Evolutionary conservation across 2,329 filamentous ascomycete species (phyloP).

Genomic region (Aspergillus alliaceus): DNA sequence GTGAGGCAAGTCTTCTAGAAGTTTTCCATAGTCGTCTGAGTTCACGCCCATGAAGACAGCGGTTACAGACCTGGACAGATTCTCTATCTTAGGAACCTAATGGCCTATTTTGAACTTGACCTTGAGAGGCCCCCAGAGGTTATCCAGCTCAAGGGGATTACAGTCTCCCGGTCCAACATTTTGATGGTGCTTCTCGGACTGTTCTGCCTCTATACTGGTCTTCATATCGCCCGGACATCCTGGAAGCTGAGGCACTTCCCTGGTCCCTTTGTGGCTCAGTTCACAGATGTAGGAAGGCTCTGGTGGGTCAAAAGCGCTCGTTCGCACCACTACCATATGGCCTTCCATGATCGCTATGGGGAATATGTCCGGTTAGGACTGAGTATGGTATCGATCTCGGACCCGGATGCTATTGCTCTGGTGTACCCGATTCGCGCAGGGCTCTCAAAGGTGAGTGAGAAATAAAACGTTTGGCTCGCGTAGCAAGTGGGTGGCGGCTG

Average conservation of each 20-base stretch:
- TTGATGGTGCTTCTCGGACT: neutral
- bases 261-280: neutral
- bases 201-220: neutral
- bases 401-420: neutral
- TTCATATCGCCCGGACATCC: neutral
- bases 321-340: constrained; percentile 1
- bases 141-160: neutral
- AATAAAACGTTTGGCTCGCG: neutral
- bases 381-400: constrained; percentile 24
- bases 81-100: too few relatives aligned
- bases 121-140: too few relatives aligned
- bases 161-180: neutral
- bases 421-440: constrained; percentile 24
- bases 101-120: too few relatives aligned
- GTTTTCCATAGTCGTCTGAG: constrained; percentile 38
- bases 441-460: neutral
- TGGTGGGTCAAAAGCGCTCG: neutral
- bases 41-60: constrained; percentile 34
- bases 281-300: constrained; percentile 1
- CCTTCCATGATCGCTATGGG: constrained; percentile 17
- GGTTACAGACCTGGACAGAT: constrained; percentile 27
- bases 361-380: constrained; percentile 28
- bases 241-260: constrained; percentile 14
- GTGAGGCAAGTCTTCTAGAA: constrained; percentile 38
- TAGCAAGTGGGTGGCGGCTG: neutral